These are phyloP conservation scores for Schwanniomyces pseudopolymorphus DNA, from an alignment of 805 yeast genomes.

Conservation along the genomic window DNA sequence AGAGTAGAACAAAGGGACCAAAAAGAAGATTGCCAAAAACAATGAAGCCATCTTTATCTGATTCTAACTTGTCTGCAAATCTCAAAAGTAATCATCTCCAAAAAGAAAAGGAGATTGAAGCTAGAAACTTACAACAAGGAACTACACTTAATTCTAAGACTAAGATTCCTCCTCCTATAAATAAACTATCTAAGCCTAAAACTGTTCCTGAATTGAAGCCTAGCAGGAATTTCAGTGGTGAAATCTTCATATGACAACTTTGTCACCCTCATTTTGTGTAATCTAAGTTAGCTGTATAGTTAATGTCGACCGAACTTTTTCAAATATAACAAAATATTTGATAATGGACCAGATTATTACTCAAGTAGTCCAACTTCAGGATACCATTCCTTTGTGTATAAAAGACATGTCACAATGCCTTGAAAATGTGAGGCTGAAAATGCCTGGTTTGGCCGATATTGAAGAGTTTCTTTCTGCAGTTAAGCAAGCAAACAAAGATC, in stretches of 20 bases:
- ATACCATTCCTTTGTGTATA: neutral
- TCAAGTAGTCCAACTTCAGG: neutral
- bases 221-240: constrained; percentile 28
- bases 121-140: neutral
- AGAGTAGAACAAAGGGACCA: constrained; percentile 52
- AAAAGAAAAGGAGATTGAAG: neutral
- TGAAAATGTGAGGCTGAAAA: neutral
- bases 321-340: neutral
- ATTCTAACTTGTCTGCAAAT: neutral
- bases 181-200: constrained; percentile 21
- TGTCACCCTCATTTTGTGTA: constrained; percentile 3
- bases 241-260: constrained; percentile 22
- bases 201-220: constrained; percentile 22
- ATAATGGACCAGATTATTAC: neutral
- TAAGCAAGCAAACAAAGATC: constrained; percentile 11
- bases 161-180: constrained; percentile 21
- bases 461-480: constrained; percentile 9
- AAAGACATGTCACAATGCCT: neutral
- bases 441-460: constrained; percentile 8
- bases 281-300: neutral
- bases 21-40: constrained; percentile 46
- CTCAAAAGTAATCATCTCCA: neutral
- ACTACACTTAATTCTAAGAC: neutral
- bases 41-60: constrained; percentile 1
- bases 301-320: neutral